Evolutionary conservation across 306 rosid species (phyloP).

Genomic region (Ceratonia siliqua): DNA sequence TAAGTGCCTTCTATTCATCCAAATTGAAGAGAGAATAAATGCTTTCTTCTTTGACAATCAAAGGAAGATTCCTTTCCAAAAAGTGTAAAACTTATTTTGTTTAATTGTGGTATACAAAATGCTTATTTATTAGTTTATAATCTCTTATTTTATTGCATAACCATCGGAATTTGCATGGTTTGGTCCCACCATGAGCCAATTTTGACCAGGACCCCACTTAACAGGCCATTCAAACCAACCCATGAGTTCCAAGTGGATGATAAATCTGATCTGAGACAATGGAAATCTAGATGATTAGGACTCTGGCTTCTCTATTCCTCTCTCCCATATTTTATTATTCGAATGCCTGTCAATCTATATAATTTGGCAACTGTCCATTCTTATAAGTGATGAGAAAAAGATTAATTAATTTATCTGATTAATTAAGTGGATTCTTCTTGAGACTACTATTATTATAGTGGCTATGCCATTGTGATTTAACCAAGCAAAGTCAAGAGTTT

Average conservation of each 20-base stretch:
- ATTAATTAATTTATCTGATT: neutral
- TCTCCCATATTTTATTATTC: slow-evolving; percentile 35
- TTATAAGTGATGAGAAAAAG: neutral
- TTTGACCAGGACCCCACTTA: slow-evolving; percentile 51
- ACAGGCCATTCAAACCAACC: slow-evolving; percentile 32
- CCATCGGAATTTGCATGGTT: slow-evolving; percentile 36
- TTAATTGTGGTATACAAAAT: slow-evolving; percentile 24
- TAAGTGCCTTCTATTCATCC: slow-evolving; percentile 40
- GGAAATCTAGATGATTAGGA: slow-evolving; percentile 42
- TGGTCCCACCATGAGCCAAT: slow-evolving; percentile 41
- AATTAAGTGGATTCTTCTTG: slow-evolving; percentile 42
- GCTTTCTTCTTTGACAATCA: slow-evolving; percentile 89
- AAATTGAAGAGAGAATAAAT: slow-evolving; percentile 61
- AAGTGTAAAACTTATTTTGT: slow-evolving; percentile 41
- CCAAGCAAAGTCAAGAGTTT: slow-evolving; percentile 31
- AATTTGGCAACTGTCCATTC: slow-evolving; percentile 28
- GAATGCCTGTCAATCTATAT: neutral
- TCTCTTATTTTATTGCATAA: slow-evolving; percentile 28
- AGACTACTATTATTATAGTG: slow-evolving; percentile 24
- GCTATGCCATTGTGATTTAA: slow-evolving; percentile 28
- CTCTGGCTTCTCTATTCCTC: slow-evolving; percentile 44
- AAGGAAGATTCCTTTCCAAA: slow-evolving; percentile 66
- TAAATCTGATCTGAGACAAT: slow-evolving; percentile 35
- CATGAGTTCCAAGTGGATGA: slow-evolving; percentile 40
- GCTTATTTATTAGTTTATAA: slow-evolving; percentile 31